A percentile compares a stretch with the other conserved stretches of the same genome.
phyloP scores from a whole-genome alignment of 768 basidiomycete species.

The Tricholoma flavovirens region DNA sequence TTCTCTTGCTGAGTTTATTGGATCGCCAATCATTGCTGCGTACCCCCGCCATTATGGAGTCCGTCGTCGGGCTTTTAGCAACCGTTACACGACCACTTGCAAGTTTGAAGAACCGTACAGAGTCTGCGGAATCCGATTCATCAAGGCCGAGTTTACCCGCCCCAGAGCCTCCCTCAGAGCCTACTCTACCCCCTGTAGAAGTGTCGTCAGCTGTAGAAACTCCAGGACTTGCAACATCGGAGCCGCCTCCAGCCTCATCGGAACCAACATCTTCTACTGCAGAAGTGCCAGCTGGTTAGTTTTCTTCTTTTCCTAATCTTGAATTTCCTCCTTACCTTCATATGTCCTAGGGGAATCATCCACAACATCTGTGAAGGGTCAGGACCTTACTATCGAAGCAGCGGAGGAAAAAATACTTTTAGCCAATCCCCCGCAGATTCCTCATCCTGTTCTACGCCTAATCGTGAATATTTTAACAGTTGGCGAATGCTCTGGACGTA shows the following conservation, averaged over 20 bases:
- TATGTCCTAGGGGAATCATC: constrained; percentile 2
- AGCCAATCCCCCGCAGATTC: constrained; percentile 77
- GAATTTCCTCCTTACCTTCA: not conserved
- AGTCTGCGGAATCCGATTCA: constrained; percentile 15
- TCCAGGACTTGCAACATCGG: not conserved
- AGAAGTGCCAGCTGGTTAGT: constrained; percentile 1
- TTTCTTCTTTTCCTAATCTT: not conserved
- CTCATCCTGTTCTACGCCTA: constrained; percentile 75
- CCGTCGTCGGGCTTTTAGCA: constrained; percentile 81
- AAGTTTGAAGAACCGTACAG: constrained; percentile 51
- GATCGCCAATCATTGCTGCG: constrained; percentile 83
- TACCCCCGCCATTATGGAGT: constrained; percentile 89
- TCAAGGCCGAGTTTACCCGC: constrained; percentile 10
- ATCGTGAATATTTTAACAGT: constrained; percentile 97
- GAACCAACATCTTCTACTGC: not conserved
- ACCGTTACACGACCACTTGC: constrained; percentile 82
- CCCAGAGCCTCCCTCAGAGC: not conserved
- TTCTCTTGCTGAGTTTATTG: constrained; percentile 79
- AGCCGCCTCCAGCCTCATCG: not conserved
- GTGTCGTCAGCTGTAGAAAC: not conserved
- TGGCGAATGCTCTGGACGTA: constrained; percentile 92
- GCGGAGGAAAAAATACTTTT: constrained; percentile 49
- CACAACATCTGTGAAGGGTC: constrained; percentile 14
- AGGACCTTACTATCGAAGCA: constrained; percentile 27
- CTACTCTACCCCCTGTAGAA: constrained; percentile 5